These are phyloP conservation scores for Cercospora sesami DNA, from an alignment of 2,329 filamentous ascomycete species.

Conservation along the genomic window DNA sequence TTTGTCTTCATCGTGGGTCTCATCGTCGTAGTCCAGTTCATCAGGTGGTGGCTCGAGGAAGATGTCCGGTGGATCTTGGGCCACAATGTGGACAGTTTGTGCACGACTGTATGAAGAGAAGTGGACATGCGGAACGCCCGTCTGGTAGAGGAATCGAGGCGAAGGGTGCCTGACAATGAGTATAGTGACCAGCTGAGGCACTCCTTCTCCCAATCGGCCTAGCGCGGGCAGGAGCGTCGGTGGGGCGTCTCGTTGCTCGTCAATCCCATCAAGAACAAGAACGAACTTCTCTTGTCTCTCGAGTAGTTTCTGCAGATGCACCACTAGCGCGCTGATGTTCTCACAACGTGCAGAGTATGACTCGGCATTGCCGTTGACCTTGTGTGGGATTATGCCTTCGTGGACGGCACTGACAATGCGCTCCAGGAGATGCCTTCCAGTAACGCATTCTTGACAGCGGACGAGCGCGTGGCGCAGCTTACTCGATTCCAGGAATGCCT, in stretches of 20 bases:
- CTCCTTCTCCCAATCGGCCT: slow-evolving; percentile 78
- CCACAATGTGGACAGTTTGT: slow-evolving; percentile 76
- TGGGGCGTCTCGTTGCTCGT: slow-evolving; percentile 77
- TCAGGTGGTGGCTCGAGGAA: slow-evolving; percentile 40
- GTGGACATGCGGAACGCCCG: slow-evolving; percentile 72
- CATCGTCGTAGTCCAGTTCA: slow-evolving; percentile 50
- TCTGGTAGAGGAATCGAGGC: slow-evolving; percentile 66
- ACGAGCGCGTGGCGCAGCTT: slow-evolving; percentile 61
- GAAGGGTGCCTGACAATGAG: slow-evolving; percentile 74
- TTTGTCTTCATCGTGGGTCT: slow-evolving; percentile 58
- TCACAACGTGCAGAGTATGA: slow-evolving; percentile 66
- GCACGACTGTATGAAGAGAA: slow-evolving; percentile 82
- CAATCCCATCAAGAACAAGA: slow-evolving; percentile 83
- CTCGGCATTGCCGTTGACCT: slow-evolving; percentile 35
- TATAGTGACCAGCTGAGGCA: slow-evolving; percentile 70
- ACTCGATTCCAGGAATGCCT: slow-evolving; percentile 59
- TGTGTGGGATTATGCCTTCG: slow-evolving; percentile 38
- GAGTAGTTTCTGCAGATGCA: slow-evolving; percentile 68
- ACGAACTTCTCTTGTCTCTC: slow-evolving; percentile 64
- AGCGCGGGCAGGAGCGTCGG: slow-evolving; percentile 77
- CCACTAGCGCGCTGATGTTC: slow-evolving; percentile 72
- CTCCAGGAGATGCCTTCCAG: slow-evolving; percentile 74
- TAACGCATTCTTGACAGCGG: slow-evolving; percentile 74
- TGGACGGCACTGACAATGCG: slow-evolving; percentile 59
- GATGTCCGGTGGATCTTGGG: slow-evolving; percentile 54